phyloP scores from a whole-genome alignment of 1,139 yeast species.

The Geotrichum bryndzae region DNA sequence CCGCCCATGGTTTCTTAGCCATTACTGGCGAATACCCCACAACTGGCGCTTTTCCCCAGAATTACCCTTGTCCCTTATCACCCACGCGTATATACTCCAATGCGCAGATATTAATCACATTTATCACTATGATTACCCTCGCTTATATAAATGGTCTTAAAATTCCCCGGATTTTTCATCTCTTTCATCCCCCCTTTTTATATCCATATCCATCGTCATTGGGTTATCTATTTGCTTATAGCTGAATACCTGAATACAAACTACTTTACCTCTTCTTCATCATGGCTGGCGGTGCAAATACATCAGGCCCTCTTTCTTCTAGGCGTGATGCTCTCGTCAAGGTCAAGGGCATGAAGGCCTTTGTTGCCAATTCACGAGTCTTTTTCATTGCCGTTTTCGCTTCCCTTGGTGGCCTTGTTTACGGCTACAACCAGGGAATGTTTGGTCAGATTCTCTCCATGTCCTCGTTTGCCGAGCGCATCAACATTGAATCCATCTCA shows the following conservation, averaged over 20 bases:
- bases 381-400: slow-evolving; percentile 30
- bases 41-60: too few species aligned
- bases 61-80: too few species aligned
- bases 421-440: slow-evolving; percentile 45
- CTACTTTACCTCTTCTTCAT: background rate
- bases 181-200: background rate
- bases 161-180: background rate
- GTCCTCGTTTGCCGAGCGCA: slow-evolving; percentile 42
- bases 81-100: too few species aligned
- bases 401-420: slow-evolving; percentile 32
- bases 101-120: too few species aligned
- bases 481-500: slow-evolving; percentile 46
- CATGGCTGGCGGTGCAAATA: slow-evolving; percentile 7
- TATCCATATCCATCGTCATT: too few species aligned
- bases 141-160: background rate
- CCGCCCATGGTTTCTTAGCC: too few species aligned
- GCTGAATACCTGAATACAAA: too few species aligned
- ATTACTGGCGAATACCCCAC: too few species aligned
- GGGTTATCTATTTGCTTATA: too few species aligned
- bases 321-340: slow-evolving; percentile 11
- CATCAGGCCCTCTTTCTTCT: slow-evolving; percentile 9
- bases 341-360: slow-evolving; percentile 32
- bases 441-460: slow-evolving; percentile 53
- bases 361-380: slow-evolving; percentile 24
- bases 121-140: background rate